Evolutionary conservation across 208 protist species (phyloP).

Genomic region (Trypanosoma conorhini): DNA sequence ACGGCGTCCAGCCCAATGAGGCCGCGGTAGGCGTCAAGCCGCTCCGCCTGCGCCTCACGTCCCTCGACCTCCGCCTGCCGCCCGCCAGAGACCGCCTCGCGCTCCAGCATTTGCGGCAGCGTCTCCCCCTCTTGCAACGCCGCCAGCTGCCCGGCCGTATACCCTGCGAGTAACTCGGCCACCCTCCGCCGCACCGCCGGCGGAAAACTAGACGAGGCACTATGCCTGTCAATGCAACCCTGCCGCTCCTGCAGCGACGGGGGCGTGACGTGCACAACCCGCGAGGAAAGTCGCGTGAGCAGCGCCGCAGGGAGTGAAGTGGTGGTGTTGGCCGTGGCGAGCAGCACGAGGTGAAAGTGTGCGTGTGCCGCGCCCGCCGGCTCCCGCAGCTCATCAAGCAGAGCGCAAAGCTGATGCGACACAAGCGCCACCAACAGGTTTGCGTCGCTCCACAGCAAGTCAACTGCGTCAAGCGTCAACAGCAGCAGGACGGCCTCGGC

Average conservation of each 20-base stretch:
- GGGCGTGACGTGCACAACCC: constrained; percentile 20
- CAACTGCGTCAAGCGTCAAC: constrained; percentile 41
- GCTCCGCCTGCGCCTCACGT: constrained; percentile 6
- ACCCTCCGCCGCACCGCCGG: constrained; percentile 9
- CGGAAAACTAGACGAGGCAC: constrained; percentile 14
- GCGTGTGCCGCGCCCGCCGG: not conserved
- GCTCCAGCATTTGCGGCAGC: constrained; percentile 19
- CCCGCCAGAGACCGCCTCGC: not conserved
- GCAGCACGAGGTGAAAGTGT: constrained; percentile 1
- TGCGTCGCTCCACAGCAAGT: constrained; percentile 39
- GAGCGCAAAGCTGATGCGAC: constrained; percentile 44
- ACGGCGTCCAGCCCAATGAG: constrained; percentile 63
- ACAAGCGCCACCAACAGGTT: constrained; percentile 41
- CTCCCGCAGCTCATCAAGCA: constrained; percentile 42
- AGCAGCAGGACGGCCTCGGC: constrained; percentile 23
- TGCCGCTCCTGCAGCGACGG: constrained; percentile 33
- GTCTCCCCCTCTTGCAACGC: not conserved
- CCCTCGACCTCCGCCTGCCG: constrained; percentile 14
- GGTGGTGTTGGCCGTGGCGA: constrained; percentile 25
- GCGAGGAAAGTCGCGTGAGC: constrained; percentile 32
- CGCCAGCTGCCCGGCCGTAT: constrained; percentile 18
- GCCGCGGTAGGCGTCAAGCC: constrained; percentile 30
- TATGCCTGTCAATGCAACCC: constrained; percentile 23
- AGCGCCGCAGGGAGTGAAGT: constrained; percentile 19
- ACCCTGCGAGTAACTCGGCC: constrained; percentile 18